These are phyloP conservation scores for Rubus idaeus DNA, from an alignment of 306 rosid genomes.

Conservation along the genomic window DNA sequence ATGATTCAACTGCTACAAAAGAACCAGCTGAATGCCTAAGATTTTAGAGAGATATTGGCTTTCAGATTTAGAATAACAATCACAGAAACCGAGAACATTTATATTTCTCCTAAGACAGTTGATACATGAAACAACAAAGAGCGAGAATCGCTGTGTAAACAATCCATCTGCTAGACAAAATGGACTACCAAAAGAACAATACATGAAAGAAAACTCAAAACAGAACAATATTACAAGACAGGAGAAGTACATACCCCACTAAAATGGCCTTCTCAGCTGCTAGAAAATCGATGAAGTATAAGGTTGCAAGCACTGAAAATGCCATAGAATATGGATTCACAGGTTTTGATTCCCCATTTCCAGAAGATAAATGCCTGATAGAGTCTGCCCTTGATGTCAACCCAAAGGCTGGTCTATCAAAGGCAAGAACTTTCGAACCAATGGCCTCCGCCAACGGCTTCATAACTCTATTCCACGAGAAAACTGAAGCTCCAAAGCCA, in stretches of 20 bases:
- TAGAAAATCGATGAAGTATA: conserved; percentile 61
- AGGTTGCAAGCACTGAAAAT: conserved; percentile 83
- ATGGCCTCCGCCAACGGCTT: conserved; percentile 68
- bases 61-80: conserved; percentile 9
- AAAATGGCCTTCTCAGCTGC: conserved; percentile 74
- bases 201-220: background rate
- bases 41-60: conserved; percentile 22
- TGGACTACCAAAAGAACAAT: background rate
- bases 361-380: conserved; percentile 36
- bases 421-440: conserved; percentile 84
- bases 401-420: conserved; percentile 98
- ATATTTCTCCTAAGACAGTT: background rate
- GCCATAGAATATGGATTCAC: conserved; percentile 79
- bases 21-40: conserved; percentile 95
- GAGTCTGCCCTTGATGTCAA: conserved; percentile 68
- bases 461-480: conserved; percentile 80
- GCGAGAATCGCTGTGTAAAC: background rate
- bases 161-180: background rate
- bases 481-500: conserved; percentile 93
- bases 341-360: conserved; percentile 43
- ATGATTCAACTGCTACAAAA: conserved; percentile 72
- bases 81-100: background rate
- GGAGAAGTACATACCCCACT: conserved; percentile 65
- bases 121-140: background rate
- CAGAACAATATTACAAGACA: background rate